These are phyloP conservation scores for Trichosanthes cucumerina DNA, from an alignment of 306 rosid genomes.

Conservation along the genomic window DNA sequence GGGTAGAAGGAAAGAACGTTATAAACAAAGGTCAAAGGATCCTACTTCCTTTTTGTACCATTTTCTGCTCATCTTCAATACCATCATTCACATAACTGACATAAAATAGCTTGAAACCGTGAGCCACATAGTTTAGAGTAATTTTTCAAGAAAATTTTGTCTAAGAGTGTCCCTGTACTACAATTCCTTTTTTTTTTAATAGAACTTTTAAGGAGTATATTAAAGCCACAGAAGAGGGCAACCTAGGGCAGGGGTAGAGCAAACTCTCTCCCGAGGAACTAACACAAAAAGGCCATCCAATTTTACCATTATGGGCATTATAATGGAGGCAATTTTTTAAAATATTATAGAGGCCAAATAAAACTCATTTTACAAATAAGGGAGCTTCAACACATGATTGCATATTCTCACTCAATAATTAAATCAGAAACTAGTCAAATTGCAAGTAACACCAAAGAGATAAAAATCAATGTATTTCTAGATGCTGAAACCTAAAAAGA, in stretches of 20 bases:
- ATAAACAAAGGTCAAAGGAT: constrained; percentile 4
- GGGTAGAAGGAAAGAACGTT: constrained; percentile 13
- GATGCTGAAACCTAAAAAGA: no score
- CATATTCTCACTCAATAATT: not conserved
- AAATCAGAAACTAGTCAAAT: not conserved
- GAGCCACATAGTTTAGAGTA: no score
- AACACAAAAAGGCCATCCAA: not conserved
- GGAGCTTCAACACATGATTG: constrained; percentile 8
- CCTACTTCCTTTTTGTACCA: constrained; percentile 24
- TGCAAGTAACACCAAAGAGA: no score
- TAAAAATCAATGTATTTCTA: no score
- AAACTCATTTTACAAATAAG: not conserved
- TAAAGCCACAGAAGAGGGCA: no score
- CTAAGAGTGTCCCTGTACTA: no score
- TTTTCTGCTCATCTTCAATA: constrained; percentile 15
- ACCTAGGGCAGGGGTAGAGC: no score
- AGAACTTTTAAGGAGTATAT: no score
- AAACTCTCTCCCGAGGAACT: not conserved
- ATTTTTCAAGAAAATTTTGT: no score
- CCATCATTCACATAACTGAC: constrained; percentile 14
- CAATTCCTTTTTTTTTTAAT: no score
- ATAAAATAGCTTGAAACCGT: constrained; percentile 39
- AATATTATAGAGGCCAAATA: not conserved
- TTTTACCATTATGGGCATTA: not conserved
- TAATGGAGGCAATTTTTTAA: not conserved